Conservation (phyloP, 2,329 filamentous ascomycete species). For the Alternaria infectoria region DNA sequence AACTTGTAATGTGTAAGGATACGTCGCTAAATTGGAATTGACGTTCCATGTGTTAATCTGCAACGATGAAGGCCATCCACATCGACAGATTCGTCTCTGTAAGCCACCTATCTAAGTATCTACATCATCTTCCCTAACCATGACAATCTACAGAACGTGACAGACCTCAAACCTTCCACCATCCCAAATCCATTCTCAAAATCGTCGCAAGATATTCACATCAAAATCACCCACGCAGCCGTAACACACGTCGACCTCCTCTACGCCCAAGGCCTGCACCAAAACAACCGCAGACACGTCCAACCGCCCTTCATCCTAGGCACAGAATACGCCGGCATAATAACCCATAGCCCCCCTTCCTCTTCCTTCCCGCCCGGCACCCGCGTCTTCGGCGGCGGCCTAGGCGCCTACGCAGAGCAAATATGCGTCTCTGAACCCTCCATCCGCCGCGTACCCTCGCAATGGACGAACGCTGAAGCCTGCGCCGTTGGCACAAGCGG, state of each 20-base stretch:
- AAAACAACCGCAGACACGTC: constrained; percentile 65
- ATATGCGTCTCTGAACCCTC: constrained; percentile 51
- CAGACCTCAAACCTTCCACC: constrained; percentile 28
- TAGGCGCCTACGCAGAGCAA: constrained; percentile 62
- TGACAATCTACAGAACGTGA: constrained; percentile 33
- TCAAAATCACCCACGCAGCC: constrained; percentile 62
- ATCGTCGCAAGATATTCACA: constrained; percentile 47
- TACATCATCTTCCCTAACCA: not conserved
- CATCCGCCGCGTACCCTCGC: constrained; percentile 55
- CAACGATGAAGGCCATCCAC: constrained; percentile 30
- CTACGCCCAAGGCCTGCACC: constrained; percentile 64
- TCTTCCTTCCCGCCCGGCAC: constrained; percentile 54
- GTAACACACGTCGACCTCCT: constrained; percentile 68
- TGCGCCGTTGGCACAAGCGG: constrained; percentile 62
- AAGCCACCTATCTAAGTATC: not conserved
- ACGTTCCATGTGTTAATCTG: not conserved
- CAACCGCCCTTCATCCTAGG: constrained; percentile 65
- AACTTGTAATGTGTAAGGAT: not conserved
- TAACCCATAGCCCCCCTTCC: constrained; percentile 49
- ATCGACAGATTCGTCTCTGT: constrained; percentile 22
- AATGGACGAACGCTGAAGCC: constrained; percentile 56
- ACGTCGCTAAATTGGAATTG: not conserved
- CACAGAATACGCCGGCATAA: constrained; percentile 65
- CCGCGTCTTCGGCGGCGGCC: constrained; percentile 60
- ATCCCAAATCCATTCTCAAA: constrained; percentile 43